Evolutionary conservation across 2,329 filamentous ascomycete species (phyloP).

Genomic region (Xylariales sp.): DNA sequence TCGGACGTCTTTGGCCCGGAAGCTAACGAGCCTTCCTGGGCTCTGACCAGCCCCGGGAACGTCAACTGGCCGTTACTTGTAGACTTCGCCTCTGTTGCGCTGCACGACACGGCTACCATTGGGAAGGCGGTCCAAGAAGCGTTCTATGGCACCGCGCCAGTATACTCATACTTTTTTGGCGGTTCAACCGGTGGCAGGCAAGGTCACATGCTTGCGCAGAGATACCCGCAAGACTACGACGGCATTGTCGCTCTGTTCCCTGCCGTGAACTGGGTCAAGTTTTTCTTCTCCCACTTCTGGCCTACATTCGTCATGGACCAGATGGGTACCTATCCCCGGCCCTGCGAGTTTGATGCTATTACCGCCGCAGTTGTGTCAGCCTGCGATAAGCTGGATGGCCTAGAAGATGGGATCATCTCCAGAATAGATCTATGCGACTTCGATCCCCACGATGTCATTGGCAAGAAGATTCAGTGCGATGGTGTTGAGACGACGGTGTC

Average conservation of each 20-base stretch:
- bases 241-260: slow-evolving; percentile 23
- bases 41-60: slow-evolving; percentile 17
- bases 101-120: slow-evolving; percentile 19
- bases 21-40: slow-evolving; percentile 37
- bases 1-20: slow-evolving; percentile 34
- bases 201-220: slow-evolving; percentile 20
- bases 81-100: slow-evolving; percentile 18
- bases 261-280: slow-evolving; percentile 12
- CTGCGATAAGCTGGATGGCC: slow-evolving; percentile 29
- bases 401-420: slow-evolving; percentile 29
- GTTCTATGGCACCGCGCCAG: slow-evolving; percentile 16
- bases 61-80: slow-evolving; percentile 19
- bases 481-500: slow-evolving; percentile 22
- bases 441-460: slow-evolving; percentile 26
- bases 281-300: slow-evolving; percentile 17
- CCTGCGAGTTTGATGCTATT: slow-evolving; percentile 26
- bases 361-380: slow-evolving; percentile 16
- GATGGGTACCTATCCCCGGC: slow-evolving; percentile 23
- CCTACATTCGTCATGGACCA: slow-evolving; percentile 21
- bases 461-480: slow-evolving; percentile 24
- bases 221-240: slow-evolving; percentile 25
- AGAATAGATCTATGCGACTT: slow-evolving; percentile 25
- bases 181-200: slow-evolving; percentile 18
- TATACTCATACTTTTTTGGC: slow-evolving; percentile 23
- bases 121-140: slow-evolving; percentile 10